Base-by-base conservation (phyloP, 805 yeast species). In the Hanseniaspora singularis region DNA sequence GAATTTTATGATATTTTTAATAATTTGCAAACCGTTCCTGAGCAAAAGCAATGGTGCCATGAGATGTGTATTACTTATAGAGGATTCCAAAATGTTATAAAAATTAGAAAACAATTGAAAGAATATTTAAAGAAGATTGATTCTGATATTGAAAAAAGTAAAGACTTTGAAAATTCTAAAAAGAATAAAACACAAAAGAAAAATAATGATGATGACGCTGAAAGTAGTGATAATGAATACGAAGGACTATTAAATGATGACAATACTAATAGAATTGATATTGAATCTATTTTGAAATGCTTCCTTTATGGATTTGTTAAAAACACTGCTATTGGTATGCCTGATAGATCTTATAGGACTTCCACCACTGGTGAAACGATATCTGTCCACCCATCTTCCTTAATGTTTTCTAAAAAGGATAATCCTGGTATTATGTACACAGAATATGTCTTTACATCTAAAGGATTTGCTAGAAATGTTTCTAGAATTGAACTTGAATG, bases 271-370 rank as follows among this genome's bases (percentile, higher is more conserved):
- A 44, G 23, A 26, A 50, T 76, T 34, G 79, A 79, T 52, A 70
- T 75, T 27, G 71, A 79, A 15, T 56, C 66, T 2, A 70, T 89
- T 8, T 65, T 89, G 47, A 83, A 84, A 59, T 74, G 94, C 22
- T 92, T 92, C 62, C 64, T 92, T 33, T 69, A 71, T 32, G 98
- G 99, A 0, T 89, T 72, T 55, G 72, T 85, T n/a, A 72, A 80
- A 40, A 88, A 89, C 61, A 79, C 95, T 0, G 98, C 98, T 0
- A 75, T 92, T 16, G 95, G 96, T 10, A 76, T 84, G 77, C 95
- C 97, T 0, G 97, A 92, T 61, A 72, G 96, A 57, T 81, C 95
- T 3, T 92, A 80, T 65, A 71, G 94, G 58, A 87, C 97, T 0
- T 80, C 87, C 6, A 67, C 80, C 24, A 76, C 82, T 1, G 95